Conservation (phyloP, 2,329 filamentous ascomycete genomes). For the Lasiodiplodia hormozganensis region DNA sequence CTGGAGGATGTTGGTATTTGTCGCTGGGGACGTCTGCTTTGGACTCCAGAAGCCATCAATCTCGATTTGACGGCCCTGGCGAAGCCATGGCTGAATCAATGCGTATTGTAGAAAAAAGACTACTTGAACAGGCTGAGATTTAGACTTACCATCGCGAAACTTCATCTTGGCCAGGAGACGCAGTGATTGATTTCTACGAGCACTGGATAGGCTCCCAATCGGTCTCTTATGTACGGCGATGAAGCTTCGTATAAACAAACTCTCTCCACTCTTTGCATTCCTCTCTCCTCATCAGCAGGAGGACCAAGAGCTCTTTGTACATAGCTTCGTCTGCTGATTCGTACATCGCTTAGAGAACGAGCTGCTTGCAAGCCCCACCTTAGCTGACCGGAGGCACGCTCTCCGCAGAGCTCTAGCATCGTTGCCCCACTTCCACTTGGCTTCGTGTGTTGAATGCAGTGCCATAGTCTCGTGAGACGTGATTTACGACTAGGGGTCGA, state of each 20-base stretch:
- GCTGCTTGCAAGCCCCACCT: background rate
- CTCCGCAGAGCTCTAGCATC: constrained; percentile 13
- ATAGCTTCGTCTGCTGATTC: constrained; percentile 1
- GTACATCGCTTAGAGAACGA: background rate
- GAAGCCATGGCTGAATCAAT: background rate
- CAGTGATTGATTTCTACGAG: background rate
- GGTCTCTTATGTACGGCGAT: background rate
- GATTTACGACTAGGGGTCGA: background rate
- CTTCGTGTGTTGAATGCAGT: background rate
- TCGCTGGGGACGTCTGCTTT: background rate
- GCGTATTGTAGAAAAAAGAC: background rate
- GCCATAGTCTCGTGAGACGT: background rate
- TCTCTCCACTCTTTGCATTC: background rate
- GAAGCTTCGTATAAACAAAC: background rate
- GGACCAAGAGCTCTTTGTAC: background rate
- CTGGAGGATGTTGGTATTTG: constrained; percentile 35
- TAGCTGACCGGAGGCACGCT: constrained; percentile 6
- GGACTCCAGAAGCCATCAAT: background rate
- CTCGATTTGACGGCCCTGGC: background rate
- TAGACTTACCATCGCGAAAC: constrained; percentile 62
- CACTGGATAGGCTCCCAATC: background rate
- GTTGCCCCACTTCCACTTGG: background rate
- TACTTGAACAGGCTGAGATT: background rate
- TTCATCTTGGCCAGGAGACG: constrained; percentile 54
- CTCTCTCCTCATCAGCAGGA: background rate